These are phyloP conservation scores for Eurotiales sp. DNA, from an alignment of 2,329 filamentous ascomycete species.

Conservation along the genomic window DNA sequence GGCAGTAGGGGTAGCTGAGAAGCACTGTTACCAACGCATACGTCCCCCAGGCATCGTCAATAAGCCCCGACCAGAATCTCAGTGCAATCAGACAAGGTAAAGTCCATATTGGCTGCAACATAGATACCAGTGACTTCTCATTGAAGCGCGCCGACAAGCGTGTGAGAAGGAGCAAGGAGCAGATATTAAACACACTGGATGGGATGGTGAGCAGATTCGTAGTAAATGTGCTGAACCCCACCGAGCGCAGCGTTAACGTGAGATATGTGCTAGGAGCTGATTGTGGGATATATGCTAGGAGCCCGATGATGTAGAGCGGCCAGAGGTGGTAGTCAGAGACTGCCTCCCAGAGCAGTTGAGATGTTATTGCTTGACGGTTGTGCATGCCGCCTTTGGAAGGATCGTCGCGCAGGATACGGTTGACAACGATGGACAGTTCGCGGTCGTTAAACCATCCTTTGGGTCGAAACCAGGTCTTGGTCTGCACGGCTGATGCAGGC, in stretches of 20 bases:
- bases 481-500: slow-evolving; percentile 38
- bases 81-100: slow-evolving; percentile 51
- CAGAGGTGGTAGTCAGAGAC: slow-evolving; percentile 52
- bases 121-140: slow-evolving; percentile 47
- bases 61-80: slow-evolving; percentile 44
- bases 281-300: slow-evolving; percentile 40
- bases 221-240: slow-evolving; percentile 57
- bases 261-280: slow-evolving; percentile 33
- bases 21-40: slow-evolving; percentile 52
- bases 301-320: slow-evolving; percentile 31
- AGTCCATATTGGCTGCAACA: slow-evolving; percentile 51
- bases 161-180: slow-evolving; percentile 53
- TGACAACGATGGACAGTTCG: slow-evolving; percentile 65
- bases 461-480: slow-evolving; percentile 21
- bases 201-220: slow-evolving; percentile 63
- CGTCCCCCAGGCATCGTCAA: slow-evolving; percentile 49
- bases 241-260: slow-evolving; percentile 44
- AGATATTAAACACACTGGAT: slow-evolving; percentile 52
- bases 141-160: slow-evolving; percentile 48
- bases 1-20: slow-evolving; percentile 56
- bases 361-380: slow-evolving; percentile 48
- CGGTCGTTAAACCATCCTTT: slow-evolving; percentile 36
- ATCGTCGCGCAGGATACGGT: slow-evolving; percentile 52
- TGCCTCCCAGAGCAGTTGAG: slow-evolving; percentile 45
- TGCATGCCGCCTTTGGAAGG: slow-evolving; percentile 55